Conservation (phyloP, 2,329 filamentous ascomycete species). For the Pyricularia pennisetigena region DNA sequence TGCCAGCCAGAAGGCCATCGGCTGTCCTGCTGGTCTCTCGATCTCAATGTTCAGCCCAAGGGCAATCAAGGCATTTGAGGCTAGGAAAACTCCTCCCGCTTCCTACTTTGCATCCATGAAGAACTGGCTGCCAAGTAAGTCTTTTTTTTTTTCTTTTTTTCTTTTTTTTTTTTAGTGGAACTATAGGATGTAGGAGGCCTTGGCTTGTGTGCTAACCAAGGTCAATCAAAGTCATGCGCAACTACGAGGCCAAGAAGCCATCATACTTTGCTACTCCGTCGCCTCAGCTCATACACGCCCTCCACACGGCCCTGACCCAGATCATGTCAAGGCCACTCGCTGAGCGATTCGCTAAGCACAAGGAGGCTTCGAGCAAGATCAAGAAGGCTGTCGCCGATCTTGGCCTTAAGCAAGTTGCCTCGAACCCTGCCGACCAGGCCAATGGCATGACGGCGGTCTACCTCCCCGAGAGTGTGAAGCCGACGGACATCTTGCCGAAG, state of each 20-base stretch:
- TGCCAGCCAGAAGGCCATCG: conserved; percentile 93
- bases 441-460: conserved; percentile 98
- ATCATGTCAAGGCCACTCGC: conserved; percentile 73
- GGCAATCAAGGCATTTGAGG: conserved; percentile 72
- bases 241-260: conserved; percentile 95
- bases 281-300: conserved; percentile 84
- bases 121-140: conserved; percentile 87
- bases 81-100: conserved; percentile 68
- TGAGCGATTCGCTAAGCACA: conserved; percentile 76
- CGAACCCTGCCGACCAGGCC: conserved; percentile 81
- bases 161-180: too few species aligned
- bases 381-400: conserved; percentile 75
- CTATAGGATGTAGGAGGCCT: not conserved
- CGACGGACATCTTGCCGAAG: conserved; percentile 75
- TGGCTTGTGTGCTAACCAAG: not conserved
- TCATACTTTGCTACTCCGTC: conserved; percentile 97
- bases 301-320: conserved; percentile 81
- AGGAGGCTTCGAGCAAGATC: conserved; percentile 68
- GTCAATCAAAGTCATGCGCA: conserved; percentile 69
- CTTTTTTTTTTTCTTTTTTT: too few species aligned
- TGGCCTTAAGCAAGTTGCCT: conserved; percentile 78
- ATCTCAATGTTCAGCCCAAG: conserved; percentile 90
- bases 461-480: conserved; percentile 73
- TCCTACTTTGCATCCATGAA: conserved; percentile 95
- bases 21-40: conserved; percentile 84